Evolutionary conservation across 2,329 filamentous ascomycete species (phyloP).

Genomic region (Colletotrichum orbiculare): DNA sequence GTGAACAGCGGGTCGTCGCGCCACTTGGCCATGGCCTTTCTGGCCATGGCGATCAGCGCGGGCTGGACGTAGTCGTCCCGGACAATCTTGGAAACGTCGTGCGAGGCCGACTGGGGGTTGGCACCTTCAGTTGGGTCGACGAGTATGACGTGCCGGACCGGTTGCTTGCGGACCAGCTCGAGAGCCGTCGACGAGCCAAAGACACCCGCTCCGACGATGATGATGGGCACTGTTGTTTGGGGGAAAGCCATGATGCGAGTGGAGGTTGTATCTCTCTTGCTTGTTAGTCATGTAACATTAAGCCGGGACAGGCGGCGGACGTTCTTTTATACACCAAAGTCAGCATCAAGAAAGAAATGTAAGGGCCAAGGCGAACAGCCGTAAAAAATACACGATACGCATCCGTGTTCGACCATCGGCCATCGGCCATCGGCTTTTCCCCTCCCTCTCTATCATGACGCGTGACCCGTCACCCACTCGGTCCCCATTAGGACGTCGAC

Average conservation of each 20-base stretch:
- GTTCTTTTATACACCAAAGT: slow-evolving; percentile 14
- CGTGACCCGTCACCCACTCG: neutral
- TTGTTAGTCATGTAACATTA: neutral
- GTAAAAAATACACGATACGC: neutral
- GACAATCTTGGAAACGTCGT: slow-evolving; percentile 59
- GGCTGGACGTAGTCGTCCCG: slow-evolving; percentile 54
- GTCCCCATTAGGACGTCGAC: neutral
- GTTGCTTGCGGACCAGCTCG: slow-evolving; percentile 44
- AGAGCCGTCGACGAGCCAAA: slow-evolving; percentile 57
- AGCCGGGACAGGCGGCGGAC: neutral
- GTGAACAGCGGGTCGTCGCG: slow-evolving; percentile 60
- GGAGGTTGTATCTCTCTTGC: neutral
- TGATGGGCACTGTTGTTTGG: slow-evolving; percentile 37
- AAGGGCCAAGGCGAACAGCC: neutral
- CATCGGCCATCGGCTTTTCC: slow-evolving; percentile 2
- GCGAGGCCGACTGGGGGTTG: slow-evolving; percentile 56
- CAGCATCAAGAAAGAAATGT: neutral
- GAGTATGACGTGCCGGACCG: slow-evolving; percentile 45
- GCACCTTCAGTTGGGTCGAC: slow-evolving; percentile 50
- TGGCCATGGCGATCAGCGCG: slow-evolving; percentile 53
- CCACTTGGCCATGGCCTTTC: slow-evolving; percentile 54
- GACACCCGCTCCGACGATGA: slow-evolving; percentile 56
- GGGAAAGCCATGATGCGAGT: too few relatives aligned
- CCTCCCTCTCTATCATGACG: neutral
- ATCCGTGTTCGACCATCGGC: slow-evolving; percentile 3